These are phyloP conservation scores for Myxozyma neotropica DNA, from an alignment of 805 yeast species.

Conservation along the genomic window DNA sequence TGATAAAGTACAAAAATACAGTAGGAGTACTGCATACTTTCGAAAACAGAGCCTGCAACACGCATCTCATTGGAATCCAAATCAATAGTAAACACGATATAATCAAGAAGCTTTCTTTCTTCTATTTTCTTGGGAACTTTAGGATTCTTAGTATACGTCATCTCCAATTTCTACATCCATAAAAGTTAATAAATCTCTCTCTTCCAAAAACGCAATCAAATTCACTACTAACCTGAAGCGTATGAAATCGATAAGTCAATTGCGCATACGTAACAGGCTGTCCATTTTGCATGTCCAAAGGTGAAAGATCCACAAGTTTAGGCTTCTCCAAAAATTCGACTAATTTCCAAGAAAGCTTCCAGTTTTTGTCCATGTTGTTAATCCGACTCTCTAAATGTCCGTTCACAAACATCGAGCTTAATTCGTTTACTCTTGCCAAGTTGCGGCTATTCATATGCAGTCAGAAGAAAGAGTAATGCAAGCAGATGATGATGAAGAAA, in stretches of 20 bases:
- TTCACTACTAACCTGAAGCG: slow-evolving; percentile 20
- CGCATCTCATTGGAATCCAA: slow-evolving; percentile 17
- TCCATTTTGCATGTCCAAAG: slow-evolving; percentile 19
- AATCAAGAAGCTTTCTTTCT: slow-evolving; percentile 19
- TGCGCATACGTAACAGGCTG: slow-evolving; percentile 21
- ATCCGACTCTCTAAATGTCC: slow-evolving; percentile 20
- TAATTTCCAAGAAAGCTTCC: slow-evolving; percentile 21
- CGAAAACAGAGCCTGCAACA: slow-evolving; percentile 29
- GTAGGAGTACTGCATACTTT: slow-evolving; percentile 15
- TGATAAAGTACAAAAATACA: not conserved
- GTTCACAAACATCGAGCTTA: slow-evolving; percentile 26
- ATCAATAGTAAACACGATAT: slow-evolving; percentile 20
- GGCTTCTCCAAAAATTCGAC: slow-evolving; percentile 13
- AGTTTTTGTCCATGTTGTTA: slow-evolving; percentile 27
- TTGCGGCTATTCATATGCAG: slow-evolving; percentile 2
- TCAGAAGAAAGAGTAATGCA: not conserved
- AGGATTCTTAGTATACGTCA: slow-evolving; percentile 15
- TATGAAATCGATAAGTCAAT: slow-evolving; percentile 20
- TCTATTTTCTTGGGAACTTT: slow-evolving; percentile 15
- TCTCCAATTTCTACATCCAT: slow-evolving; percentile 12
- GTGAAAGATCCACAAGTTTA: slow-evolving; percentile 16
- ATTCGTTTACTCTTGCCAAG: not conserved
- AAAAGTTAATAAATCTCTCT: not conserved
- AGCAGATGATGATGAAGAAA: not conserved
- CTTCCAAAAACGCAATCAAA: not conserved